Evolutionary conservation across 495 filamentous ascomycete genomes (phyloP).

Genomic region (Peziza echinospora): DNA sequence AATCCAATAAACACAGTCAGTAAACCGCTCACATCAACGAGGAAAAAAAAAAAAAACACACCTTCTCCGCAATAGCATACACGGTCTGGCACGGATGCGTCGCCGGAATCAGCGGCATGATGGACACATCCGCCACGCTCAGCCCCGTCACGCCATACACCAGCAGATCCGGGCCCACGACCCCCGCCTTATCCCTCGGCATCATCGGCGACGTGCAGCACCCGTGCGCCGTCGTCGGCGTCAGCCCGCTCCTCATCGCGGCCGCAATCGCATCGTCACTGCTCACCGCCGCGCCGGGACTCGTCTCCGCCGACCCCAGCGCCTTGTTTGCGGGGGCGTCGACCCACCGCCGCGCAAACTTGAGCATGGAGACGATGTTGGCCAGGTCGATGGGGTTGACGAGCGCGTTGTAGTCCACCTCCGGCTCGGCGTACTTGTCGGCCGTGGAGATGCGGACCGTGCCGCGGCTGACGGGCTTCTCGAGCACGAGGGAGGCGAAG

Average conservation of each 20-base stretch:
- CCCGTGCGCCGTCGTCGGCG: too few relatives aligned
- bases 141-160: constrained; percentile 30
- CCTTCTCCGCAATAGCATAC: constrained; percentile 40
- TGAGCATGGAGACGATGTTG: too few relatives aligned
- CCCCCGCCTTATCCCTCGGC: constrained; percentile 27
- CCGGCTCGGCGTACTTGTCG: constrained; percentile 18
- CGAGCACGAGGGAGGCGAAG: constrained; percentile 7
- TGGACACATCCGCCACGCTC: constrained; percentile 31
- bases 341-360: too few relatives aligned
- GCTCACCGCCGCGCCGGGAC: too few relatives aligned
- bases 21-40: too few relatives aligned
- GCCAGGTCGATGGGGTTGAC: constrained; percentile 25
- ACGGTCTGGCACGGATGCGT: constrained; percentile 31
- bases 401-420: constrained; percentile 21
- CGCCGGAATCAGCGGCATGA: constrained; percentile 33
- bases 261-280: too few relatives aligned
- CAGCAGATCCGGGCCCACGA: constrained; percentile 23
- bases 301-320: too few relatives aligned
- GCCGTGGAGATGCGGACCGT: constrained; percentile 22
- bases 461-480: constrained; percentile 24
- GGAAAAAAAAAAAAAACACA: too few relatives aligned
- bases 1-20: too few relatives aligned
- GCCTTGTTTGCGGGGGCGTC: too few relatives aligned
- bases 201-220: constrained; percentile 30
- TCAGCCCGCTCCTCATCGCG: too few relatives aligned